phyloP scores from a whole-genome alignment of 257 asterid genomes.

The Nicotiana attenuata region DNA sequence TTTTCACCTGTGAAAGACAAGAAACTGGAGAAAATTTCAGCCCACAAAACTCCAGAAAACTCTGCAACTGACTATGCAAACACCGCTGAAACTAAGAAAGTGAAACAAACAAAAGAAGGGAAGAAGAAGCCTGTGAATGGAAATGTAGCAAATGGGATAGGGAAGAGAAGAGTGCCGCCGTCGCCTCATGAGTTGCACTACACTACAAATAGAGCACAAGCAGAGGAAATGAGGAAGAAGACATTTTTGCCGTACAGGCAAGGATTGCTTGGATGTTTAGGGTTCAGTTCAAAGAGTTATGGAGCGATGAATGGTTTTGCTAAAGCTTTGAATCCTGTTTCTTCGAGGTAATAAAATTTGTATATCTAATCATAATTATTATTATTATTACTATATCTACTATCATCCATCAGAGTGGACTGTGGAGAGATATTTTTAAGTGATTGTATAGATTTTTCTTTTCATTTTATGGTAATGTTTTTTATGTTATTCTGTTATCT shows the following conservation, averaged over 20 bases:
- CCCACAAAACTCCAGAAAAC: neutral
- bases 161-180: constrained; percentile 48
- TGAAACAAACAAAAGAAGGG: constrained; percentile 20
- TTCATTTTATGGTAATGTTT: neutral
- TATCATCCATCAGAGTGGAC: constrained; percentile 1
- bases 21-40: constrained; percentile 24
- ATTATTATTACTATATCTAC: neutral
- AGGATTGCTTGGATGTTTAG: constrained; percentile 87
- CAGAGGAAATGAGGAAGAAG: constrained; percentile 98
- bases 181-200: constrained; percentile 94
- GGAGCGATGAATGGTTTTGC: constrained; percentile 87
- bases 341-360: constrained; percentile 49
- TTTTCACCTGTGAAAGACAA: constrained; percentile 68
- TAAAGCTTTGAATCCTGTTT: constrained; percentile 75
- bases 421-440: neutral
- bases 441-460: constrained; percentile 6
- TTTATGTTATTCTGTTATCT: neutral
- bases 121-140: constrained; percentile 31
- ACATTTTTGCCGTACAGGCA: constrained; percentile 88
- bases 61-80: neutral
- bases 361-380: constrained; percentile 3
- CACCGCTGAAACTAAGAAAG: constrained; percentile 1
- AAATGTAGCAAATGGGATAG: constrained; percentile 4
- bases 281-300: constrained; percentile 86
- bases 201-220: constrained; percentile 79